Conservation (phyloP, 2,329 filamentous ascomycete species). For the Alternaria triticimaculans region DNA sequence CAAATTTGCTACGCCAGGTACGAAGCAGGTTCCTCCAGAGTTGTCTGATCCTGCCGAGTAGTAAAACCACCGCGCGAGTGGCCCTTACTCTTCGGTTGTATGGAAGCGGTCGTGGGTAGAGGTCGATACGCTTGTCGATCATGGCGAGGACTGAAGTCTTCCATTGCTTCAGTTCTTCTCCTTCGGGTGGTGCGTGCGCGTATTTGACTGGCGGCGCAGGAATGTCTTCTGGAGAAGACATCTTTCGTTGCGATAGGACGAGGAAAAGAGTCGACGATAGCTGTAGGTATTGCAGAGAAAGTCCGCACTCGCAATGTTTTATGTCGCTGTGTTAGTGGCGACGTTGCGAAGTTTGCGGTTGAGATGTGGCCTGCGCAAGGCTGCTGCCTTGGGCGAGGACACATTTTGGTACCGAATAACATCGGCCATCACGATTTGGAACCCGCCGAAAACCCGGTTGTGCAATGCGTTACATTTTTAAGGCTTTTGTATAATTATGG, state of each 20-base stretch:
- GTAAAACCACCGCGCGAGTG: not conserved
- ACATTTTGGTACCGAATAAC: not conserved
- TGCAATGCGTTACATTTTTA: not conserved
- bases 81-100: not conserved
- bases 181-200: not conserved
- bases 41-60: not conserved
- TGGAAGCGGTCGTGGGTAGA: not conserved
- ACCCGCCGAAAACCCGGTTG: not conserved
- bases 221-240: not conserved
- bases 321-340: not conserved
- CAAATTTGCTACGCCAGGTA: not conserved
- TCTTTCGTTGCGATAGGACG: not conserved
- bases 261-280: not conserved
- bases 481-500: not conserved
- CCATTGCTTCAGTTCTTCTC: not conserved
- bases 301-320: not conserved
- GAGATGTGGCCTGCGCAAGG: not conserved
- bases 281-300: not conserved
- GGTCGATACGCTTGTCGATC: not conserved
- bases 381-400: not conserved
- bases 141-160: not conserved
- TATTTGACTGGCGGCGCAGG: not conserved
- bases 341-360: not conserved
- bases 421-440: not conserved
- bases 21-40: not conserved